Percentiles rank a stretch among this genome's conserved stretches.
Evolutionary conservation across 2,329 filamentous ascomycete genomes (phyloP).

Genomic region (Aquanectria penicillioides): DNA sequence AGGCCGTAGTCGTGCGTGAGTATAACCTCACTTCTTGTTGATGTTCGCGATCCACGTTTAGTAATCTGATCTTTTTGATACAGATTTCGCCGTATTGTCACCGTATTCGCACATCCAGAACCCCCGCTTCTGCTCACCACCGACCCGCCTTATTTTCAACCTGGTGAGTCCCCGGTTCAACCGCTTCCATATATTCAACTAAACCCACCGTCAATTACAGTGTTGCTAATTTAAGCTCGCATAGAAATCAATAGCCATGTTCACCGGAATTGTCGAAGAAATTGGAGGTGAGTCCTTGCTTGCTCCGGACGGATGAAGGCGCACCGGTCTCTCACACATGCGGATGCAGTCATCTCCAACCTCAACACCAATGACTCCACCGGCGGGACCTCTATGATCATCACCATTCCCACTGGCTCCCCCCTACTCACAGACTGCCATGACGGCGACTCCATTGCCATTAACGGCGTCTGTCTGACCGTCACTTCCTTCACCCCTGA

Average conservation of each 20-base stretch:
- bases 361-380: conserved; percentile 84
- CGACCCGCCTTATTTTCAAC: too few relatives aligned
- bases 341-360: conserved; percentile 84
- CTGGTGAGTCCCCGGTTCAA: background rate
- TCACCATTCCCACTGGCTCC: conserved; percentile 73
- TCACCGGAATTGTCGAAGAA: conserved; percentile 92
- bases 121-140: background rate
- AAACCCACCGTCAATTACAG: too few relatives aligned
- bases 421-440: conserved; percentile 85
- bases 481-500: conserved; percentile 68
- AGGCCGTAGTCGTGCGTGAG: background rate
- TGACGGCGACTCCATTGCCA: conserved; percentile 90
- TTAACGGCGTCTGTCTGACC: conserved; percentile 97
- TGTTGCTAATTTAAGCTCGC: background rate
- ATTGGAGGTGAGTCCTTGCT: conserved; percentile 78
- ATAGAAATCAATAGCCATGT: conserved; percentile 72
- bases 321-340: conserved; percentile 35
- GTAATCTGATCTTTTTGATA: background rate
- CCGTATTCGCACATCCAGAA: background rate
- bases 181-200: background rate
- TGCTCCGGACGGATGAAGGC: background rate
- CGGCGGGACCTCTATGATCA: conserved; percentile 90
- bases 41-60: background rate
- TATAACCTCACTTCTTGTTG: background rate
- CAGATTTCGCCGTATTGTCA: background rate